Conservation (phyloP, 1,284 basidiomycete species). For the Cutaneotrichosporon sp. region DNA sequence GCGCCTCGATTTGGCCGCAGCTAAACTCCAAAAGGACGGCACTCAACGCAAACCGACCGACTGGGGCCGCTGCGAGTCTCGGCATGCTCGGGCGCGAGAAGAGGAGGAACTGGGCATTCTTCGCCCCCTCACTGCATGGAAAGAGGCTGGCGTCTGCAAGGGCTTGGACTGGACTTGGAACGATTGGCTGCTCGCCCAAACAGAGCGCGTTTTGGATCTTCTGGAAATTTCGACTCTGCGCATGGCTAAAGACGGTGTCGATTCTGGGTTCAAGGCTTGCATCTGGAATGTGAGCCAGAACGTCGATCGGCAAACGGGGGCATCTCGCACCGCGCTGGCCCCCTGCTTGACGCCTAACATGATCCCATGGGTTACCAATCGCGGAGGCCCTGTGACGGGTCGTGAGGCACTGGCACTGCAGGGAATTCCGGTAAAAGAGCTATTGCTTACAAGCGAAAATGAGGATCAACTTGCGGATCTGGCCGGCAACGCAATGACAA, state of each 20-base stretch:
- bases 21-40: conserved; percentile 47
- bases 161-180: conserved; percentile 88
- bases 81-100: conserved; percentile 79
- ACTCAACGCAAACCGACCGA: conserved; percentile 57
- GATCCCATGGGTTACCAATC: conserved; percentile 93
- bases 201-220: conserved; percentile 88
- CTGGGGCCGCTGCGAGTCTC: conserved; percentile 86
- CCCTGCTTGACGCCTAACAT: conserved; percentile 91
- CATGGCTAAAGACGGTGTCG: conserved; percentile 70
- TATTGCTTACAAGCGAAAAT: conserved; percentile 83
- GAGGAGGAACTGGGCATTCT: conserved; percentile 78
- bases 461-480: conserved; percentile 91
- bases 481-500: conserved; percentile 95
- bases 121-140: conserved; percentile 86
- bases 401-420: conserved; percentile 89
- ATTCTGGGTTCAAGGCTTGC: conserved; percentile 83
- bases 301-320: conserved; percentile 81
- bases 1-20: conserved; percentile 68
- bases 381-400: conserved; percentile 93
- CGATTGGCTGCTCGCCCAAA: conserved; percentile 85
- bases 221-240: conserved; percentile 86
- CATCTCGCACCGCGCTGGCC: conserved; percentile 73
- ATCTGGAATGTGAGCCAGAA: conserved; percentile 99
- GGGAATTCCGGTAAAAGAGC: conserved; percentile 83
- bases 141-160: conserved; percentile 84